Percentiles rank a stretch among this genome's conserved stretches.
These are phyloP conservation scores for Geosmithia putterillii DNA, from an alignment of 2,329 filamentous ascomycete species.

Conservation along the genomic window DNA sequence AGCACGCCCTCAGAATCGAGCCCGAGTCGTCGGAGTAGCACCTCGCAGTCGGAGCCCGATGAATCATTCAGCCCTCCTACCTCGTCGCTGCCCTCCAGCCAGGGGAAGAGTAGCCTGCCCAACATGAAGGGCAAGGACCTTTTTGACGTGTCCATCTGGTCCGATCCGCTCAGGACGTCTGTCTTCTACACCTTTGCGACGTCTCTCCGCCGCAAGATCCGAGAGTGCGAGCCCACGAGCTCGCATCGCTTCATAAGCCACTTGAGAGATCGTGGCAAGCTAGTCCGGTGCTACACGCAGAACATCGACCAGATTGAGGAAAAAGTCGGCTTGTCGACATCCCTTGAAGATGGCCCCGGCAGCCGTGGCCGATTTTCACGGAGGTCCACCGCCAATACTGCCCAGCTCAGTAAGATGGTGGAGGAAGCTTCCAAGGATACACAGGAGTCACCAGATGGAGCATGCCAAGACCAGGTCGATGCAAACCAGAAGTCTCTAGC, in stretches of 20 bases:
- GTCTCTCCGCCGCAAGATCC: slow-evolving; percentile 51
- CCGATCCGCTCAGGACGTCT: slow-evolving; percentile 53
- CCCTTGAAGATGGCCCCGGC: slow-evolving; percentile 49
- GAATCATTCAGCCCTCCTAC: slow-evolving; percentile 27
- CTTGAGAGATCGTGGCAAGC: slow-evolving; percentile 52
- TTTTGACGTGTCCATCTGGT: slow-evolving; percentile 60
- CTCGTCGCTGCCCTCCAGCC: slow-evolving; percentile 17
- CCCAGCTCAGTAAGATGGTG: slow-evolving; percentile 23
- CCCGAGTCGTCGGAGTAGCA: slow-evolving; percentile 21
- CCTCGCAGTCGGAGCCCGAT: slow-evolving; percentile 23
- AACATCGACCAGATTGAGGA: slow-evolving; percentile 66
- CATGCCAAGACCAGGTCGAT: background rate
- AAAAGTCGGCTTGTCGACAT: slow-evolving; percentile 54
- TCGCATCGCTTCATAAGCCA: slow-evolving; percentile 59
- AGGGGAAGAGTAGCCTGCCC: slow-evolving; percentile 22
- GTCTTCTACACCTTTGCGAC: slow-evolving; percentile 65
- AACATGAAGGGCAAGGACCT: slow-evolving; percentile 60
- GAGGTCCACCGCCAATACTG: slow-evolving; percentile 23
- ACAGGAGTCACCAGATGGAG: background rate
- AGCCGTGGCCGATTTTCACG: slow-evolving; percentile 47
- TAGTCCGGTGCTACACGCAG: slow-evolving; percentile 63
- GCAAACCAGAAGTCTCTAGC: background rate
- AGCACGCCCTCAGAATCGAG: slow-evolving; percentile 21
- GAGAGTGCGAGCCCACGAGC: slow-evolving; percentile 48
- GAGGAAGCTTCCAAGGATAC: slow-evolving; percentile 13